phyloP scores from a whole-genome alignment of 2,329 filamentous ascomycete genomes.

The Microsporum audouinii region DNA sequence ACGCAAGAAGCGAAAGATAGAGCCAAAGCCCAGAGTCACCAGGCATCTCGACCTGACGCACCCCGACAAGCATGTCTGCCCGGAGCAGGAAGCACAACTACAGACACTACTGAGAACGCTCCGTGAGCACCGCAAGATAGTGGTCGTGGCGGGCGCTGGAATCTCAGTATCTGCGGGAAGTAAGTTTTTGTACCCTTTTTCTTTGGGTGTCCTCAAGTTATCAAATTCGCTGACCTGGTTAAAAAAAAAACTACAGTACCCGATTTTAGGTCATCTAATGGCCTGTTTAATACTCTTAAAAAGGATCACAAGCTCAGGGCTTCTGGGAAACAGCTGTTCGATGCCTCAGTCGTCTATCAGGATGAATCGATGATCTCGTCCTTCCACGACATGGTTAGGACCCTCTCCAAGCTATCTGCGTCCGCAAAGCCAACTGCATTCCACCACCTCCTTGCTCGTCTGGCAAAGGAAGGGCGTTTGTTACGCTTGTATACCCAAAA shows the following conservation, averaged over 20 bases:
- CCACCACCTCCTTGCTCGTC: constrained; percentile 82
- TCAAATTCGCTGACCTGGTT: constrained; percentile 13
- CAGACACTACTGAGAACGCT: constrained; percentile 62
- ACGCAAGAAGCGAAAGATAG: constrained; percentile 58
- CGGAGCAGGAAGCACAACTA: constrained; percentile 50
- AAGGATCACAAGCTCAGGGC: constrained; percentile 82
- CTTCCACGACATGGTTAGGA: constrained; percentile 93
- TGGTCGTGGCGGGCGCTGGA: constrained; percentile 89
- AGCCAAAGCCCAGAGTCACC: constrained; percentile 62
- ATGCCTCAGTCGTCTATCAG: constrained; percentile 87
- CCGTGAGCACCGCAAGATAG: constrained; percentile 86
- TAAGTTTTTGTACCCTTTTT: constrained; percentile 37
- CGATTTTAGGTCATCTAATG: constrained; percentile 85
- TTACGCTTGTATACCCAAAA: constrained; percentile 93
- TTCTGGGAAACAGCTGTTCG: constrained; percentile 91
- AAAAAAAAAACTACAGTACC: constrained; percentile 50
- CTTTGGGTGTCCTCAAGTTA: constrained; percentile 6
- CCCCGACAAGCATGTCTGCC: constrained; percentile 22
- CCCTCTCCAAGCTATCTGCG: constrained; percentile 67
- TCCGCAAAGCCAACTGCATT: constrained; percentile 74
- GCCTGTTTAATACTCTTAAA: constrained; percentile 75
- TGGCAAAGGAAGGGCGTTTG: constrained; percentile 76
- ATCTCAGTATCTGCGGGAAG: constrained; percentile 94
- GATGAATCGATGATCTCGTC: constrained; percentile 77
- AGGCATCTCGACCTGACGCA: constrained; percentile 60